Evolutionary conservation across 805 yeast genomes (phyloP), one percentile per base, ranked within the genome.

Genomic region (Jamesozyma hellenica): DNA sequence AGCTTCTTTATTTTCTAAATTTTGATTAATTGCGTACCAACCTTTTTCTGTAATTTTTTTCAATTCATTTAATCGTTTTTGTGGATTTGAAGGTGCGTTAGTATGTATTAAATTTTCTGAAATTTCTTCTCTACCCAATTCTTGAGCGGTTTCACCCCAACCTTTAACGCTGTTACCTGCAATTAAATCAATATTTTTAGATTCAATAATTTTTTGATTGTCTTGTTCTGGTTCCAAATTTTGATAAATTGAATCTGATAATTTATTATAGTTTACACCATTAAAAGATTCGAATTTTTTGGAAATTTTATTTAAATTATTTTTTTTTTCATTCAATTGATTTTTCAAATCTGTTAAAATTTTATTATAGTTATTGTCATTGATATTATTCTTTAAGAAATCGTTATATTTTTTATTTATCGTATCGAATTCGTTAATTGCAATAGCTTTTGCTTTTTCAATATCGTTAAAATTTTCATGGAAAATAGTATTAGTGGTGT

Each of bases 131-230:
- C 53, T 48, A 13, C 67, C 65, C 39, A 65, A 56, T 23, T 58
- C 60, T 16, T 54, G 51, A 4, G 74, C 74, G 35, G 63, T 56
- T 36, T 68, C 72, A 28, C 75, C 72, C 69, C 72, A 70, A 1
- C 75, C 75, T 18, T 51, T 53, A 3, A 69, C 56, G 3, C 68
- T 52, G 4, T 53, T 47, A 36, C 56, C 56, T 3, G 72, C 66
- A 15, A 52, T 54, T 17, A 63, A 61, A 28, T 52, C 60, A 10
- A 47, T 41, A 15, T 45, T 42, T 17, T 44, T 21, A 8, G 23
- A 21, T 21, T 21, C 23, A 21, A 21, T 21, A 21, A 21, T 21
- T 21, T 21, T 6, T 21, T 8, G 8, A 21, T 36, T 19, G 21
- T 18, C 26, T 26, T 27, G 6, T 14, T 10, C 16, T 15, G 4